Evolutionary conservation across 2,329 filamentous ascomycete genomes (phyloP).

Genomic region (Aspergillus intermedius): DNA sequence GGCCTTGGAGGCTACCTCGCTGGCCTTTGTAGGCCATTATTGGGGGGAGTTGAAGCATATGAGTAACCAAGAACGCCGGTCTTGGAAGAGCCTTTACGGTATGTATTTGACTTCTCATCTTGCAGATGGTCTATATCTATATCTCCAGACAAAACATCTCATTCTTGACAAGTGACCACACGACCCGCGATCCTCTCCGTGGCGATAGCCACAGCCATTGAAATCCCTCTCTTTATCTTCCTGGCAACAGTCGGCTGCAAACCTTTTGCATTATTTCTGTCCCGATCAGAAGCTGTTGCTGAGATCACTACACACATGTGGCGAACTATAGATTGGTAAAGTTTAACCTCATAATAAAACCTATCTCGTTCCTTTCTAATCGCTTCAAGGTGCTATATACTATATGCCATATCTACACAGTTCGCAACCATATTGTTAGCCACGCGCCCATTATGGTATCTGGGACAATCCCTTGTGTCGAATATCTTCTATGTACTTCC

Average conservation of each 20-base stretch:
- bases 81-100: conserved; percentile 12
- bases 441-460: conserved; percentile 59
- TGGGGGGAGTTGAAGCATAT: conserved; percentile 50
- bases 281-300: conserved; percentile 51
- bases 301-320: conserved; percentile 61
- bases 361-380: neutral
- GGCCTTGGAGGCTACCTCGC: conserved; percentile 57
- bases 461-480: conserved; percentile 59
- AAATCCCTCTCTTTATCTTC: conserved; percentile 58
- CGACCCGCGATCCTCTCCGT: conserved; percentile 51
- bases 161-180: conserved; percentile 34
- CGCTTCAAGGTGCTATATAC: conserved; percentile 55
- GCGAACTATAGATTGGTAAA: conserved; percentile 25
- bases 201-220: conserved; percentile 33
- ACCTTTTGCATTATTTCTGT: conserved; percentile 58
- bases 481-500: conserved; percentile 64
- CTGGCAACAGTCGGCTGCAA: conserved; percentile 55
- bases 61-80: neutral
- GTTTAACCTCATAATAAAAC: too few species aligned
- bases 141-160: neutral
- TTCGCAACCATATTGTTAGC: conserved; percentile 59
- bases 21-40: conserved; percentile 60
- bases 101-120: conserved; percentile 1
- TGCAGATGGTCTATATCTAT: neutral
- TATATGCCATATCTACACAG: conserved; percentile 59